Evolutionary conservation across 208 protist genomes (phyloP).

Genomic region (Leishmania martiniquensis): DNA sequence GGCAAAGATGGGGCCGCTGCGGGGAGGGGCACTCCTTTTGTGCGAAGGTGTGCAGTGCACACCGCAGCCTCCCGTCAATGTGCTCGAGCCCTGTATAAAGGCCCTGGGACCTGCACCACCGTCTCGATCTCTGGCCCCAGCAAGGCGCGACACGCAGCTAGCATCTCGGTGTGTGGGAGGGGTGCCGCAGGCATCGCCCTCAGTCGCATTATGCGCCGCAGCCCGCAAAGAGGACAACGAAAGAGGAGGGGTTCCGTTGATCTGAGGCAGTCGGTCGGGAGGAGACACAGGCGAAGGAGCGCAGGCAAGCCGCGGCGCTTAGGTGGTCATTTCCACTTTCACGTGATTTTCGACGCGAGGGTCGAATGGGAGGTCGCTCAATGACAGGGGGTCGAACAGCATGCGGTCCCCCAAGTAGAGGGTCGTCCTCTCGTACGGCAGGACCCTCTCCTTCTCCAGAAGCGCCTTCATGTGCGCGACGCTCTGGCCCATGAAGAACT

Average conservation of each 20-base stretch:
- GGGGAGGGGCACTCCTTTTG: neutral
- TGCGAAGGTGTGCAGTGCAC: neutral
- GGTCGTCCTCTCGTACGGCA: conserved; percentile 68
- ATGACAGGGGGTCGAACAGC: conserved; percentile 80
- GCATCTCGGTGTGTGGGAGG: neutral
- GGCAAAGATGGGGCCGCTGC: neutral
- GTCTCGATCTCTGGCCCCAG: neutral
- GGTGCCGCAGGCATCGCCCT: neutral
- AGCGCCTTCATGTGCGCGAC: conserved; percentile 76
- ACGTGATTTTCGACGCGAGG: conserved; percentile 57
- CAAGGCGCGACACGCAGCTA: neutral
- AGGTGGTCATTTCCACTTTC: conserved; percentile 36
- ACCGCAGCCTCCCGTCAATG: neutral
- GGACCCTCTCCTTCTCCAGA: conserved; percentile 63
- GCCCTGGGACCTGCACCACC: neutral
- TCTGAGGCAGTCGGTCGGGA: neutral
- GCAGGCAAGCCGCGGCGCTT: neutral
- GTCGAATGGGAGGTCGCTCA: conserved; percentile 81
- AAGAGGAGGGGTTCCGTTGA: too few relatives aligned
- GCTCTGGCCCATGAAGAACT: conserved; percentile 83
- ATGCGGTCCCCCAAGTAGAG: conserved; percentile 65
- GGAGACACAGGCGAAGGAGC: neutral
- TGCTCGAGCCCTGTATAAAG: neutral
- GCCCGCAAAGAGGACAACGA: neutral
- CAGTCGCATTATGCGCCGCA: neutral